A percentile compares a stretch with the other conserved stretches of the same genome.
These are phyloP conservation scores for Penicillium sp. DNA, from an alignment of 2,329 filamentous ascomycete species.

Conservation along the genomic window DNA sequence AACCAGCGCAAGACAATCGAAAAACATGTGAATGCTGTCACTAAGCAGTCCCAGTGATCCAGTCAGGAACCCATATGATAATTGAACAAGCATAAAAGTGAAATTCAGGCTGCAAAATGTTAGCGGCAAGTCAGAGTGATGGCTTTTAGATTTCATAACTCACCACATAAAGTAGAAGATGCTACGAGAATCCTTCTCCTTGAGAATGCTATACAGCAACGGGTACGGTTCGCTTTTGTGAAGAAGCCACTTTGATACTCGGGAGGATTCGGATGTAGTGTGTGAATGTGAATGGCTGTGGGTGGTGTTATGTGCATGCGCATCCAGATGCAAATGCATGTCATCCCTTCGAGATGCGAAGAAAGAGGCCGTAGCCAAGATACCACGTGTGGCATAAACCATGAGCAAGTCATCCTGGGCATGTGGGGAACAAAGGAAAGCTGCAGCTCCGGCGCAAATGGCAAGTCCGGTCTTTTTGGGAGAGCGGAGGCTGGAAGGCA, in stretches of 20 bases:
- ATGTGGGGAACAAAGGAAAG: slow-evolving; percentile 31
- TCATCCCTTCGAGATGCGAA: slow-evolving; percentile 35
- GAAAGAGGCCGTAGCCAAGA: slow-evolving; percentile 31
- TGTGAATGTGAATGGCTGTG: slow-evolving; percentile 29
- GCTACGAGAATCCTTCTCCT: slow-evolving; percentile 85
- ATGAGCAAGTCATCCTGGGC: slow-evolving; percentile 26
- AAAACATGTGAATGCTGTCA: slow-evolving; percentile 99
- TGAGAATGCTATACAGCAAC: slow-evolving; percentile 77
- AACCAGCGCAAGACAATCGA: slow-evolving; percentile 88
- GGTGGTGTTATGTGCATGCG: slow-evolving; percentile 33
- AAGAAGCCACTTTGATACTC: slow-evolving; percentile 71
- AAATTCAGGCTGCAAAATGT: slow-evolving; percentile 71
- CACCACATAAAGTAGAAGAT: slow-evolving; percentile 98
- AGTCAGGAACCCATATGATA: slow-evolving; percentile 89
- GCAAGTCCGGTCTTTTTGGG: slow-evolving; percentile 33
- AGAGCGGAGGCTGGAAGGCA: slow-evolving; percentile 26
- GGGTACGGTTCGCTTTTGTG: slow-evolving; percentile 67
- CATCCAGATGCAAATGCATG: slow-evolving; percentile 22
- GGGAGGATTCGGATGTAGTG: slow-evolving; percentile 54
- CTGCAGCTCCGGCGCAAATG: slow-evolving; percentile 25
- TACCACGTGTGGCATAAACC: slow-evolving; percentile 26
- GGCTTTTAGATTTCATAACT: slow-evolving; percentile 28
- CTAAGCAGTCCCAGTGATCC: slow-evolving; percentile 93
- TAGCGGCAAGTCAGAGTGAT: slow-evolving; percentile 13
- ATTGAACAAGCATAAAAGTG: slow-evolving; percentile 88